These are phyloP conservation scores for Lipomyces yarrowii DNA, from an alignment of 1,139 yeast species.

Conservation along the genomic window DNA sequence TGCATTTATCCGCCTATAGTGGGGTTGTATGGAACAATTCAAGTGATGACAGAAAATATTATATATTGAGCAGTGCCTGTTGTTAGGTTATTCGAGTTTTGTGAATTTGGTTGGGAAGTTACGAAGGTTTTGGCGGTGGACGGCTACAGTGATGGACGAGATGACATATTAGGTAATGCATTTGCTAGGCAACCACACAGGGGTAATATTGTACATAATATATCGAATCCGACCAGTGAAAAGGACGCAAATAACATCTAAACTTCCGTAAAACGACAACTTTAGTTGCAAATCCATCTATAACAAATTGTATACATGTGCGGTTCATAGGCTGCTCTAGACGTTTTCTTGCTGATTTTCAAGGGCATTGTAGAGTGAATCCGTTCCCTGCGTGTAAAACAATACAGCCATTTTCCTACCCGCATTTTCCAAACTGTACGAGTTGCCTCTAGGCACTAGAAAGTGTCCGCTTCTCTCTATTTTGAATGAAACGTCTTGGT, in stretches of 20 bases:
- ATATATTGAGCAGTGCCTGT: not conserved
- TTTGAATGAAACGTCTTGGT: constrained; percentile 57
- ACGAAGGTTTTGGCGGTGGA: not conserved
- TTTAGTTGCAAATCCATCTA: not conserved
- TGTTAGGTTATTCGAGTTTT: not conserved
- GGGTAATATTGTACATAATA: not conserved
- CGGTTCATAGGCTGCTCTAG: not conserved
- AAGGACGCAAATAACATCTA: not conserved
- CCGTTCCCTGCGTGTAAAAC: constrained; percentile 74
- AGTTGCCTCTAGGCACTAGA: constrained; percentile 71
- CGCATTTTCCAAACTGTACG: constrained; percentile 33
- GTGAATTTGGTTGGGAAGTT: not conserved
- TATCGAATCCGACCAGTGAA: not conserved
- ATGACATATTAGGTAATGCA: not conserved
- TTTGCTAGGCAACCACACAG: too few relatives aligned
- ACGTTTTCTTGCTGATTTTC: not conserved
- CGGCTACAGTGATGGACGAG: not conserved
- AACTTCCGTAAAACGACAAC: not conserved
- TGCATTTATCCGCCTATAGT: not conserved
- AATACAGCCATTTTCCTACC: constrained; percentile 61
- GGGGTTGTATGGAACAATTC: not conserved
- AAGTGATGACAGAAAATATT: not conserved
- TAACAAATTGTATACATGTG: not conserved
- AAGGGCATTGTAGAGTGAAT: constrained; percentile 37
- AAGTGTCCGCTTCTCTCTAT: constrained; percentile 77